A percentile compares a stretch with the other conserved stretches of the same genome.
phyloP scores from a whole-genome alignment of 352 stramenopile genomes.

The Phytophthora kernoviae region DNA sequence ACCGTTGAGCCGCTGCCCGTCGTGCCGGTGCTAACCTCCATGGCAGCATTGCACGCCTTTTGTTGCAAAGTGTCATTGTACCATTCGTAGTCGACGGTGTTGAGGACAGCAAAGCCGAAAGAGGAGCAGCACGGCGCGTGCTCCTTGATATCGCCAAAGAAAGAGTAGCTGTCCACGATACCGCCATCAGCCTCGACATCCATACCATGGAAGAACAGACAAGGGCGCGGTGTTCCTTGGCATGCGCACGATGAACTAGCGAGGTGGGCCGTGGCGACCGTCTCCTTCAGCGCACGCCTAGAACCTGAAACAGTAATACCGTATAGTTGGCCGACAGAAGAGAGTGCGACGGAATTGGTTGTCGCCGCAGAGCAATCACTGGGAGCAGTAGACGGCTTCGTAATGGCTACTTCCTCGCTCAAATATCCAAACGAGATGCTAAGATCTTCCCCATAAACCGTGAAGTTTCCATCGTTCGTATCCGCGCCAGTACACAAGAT shows the following conservation, averaged over 20 bases:
- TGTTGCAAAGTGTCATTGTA: slow-evolving; percentile 51
- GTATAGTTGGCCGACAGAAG: slow-evolving; percentile 39
- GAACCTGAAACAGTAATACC: slow-evolving; percentile 17
- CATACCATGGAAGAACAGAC: slow-evolving; percentile 63
- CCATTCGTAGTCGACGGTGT: slow-evolving; percentile 62
- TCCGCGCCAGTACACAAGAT: slow-evolving; percentile 45
- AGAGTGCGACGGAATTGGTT: slow-evolving; percentile 27
- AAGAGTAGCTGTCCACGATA: slow-evolving; percentile 42
- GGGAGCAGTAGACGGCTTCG: slow-evolving; percentile 30
- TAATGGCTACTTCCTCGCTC: slow-evolving; percentile 26
- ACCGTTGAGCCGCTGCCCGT: slow-evolving; percentile 34
- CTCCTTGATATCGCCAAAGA: slow-evolving; percentile 52
- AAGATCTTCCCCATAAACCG: slow-evolving; percentile 49
- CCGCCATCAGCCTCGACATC: slow-evolving; percentile 37
- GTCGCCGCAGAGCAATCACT: slow-evolving; percentile 28
- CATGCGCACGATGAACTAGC: slow-evolving; percentile 40
- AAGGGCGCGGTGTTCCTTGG: slow-evolving; percentile 40
- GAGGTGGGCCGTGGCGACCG: slow-evolving; percentile 24
- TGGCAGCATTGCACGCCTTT: slow-evolving; percentile 40
- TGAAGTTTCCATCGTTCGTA: slow-evolving; percentile 32
- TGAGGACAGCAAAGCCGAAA: slow-evolving; percentile 50
- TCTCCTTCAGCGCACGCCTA: slow-evolving; percentile 26
- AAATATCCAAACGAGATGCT: slow-evolving; percentile 37
- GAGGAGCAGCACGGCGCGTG: slow-evolving; percentile 61
- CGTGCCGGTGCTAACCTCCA: slow-evolving; percentile 34